Evolutionary conservation across 192 early-diverging fungal genomes (phyloP), one percentile per base, ranked within the genome.

Genomic region (Coemansia sp.): DNA sequence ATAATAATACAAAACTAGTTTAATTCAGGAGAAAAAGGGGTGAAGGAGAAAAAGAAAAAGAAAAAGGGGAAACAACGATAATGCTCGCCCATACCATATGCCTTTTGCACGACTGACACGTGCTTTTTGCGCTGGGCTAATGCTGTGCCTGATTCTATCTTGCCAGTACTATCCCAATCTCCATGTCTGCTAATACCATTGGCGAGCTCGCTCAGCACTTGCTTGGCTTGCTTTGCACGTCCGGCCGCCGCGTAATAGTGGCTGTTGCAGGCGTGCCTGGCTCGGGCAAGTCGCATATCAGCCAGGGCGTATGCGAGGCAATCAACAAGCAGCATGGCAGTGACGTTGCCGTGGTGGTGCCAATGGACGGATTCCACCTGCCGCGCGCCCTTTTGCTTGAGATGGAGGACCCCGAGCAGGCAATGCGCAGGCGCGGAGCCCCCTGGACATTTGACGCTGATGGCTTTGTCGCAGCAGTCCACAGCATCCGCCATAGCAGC

Each of bases 341-440:
- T 0, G 49, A 59, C 1, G n/a, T 67, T 0, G 75, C 79, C 20
- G 57, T 72, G 9, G 76, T 84, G 12, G 49, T 85, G n/a, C 76
- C 82, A 4, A 86, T 89, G 85, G 88, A 89, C 62, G 88, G 88
- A 0, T 89, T 85, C 71, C 88, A 89, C 62, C 59, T 79, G 42
- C 64, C 74, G 42, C 68, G 67, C 29, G 65, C 65, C 19, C 71
- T 65, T 40, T 59, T 69, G 22, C n/a, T 15, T 4, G 46, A 57
- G 0, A 59, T 65, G 27, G 41, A 69, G 54, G 74, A 86, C 47
- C 84, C 86, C 3, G 70, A 51, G 0, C 29, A 19, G 9, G 84
- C 80, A 20, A 73, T 85, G 49, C 51, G 40, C 3, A 70, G 82
- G 0, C 72, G 88, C 1, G 88, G 88, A 8, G 85, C 86, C 10